These are phyloP conservation scores for Leptodontidium sp. DNA, from an alignment of 2,329 filamentous ascomycete species.

Conservation along the genomic window DNA sequence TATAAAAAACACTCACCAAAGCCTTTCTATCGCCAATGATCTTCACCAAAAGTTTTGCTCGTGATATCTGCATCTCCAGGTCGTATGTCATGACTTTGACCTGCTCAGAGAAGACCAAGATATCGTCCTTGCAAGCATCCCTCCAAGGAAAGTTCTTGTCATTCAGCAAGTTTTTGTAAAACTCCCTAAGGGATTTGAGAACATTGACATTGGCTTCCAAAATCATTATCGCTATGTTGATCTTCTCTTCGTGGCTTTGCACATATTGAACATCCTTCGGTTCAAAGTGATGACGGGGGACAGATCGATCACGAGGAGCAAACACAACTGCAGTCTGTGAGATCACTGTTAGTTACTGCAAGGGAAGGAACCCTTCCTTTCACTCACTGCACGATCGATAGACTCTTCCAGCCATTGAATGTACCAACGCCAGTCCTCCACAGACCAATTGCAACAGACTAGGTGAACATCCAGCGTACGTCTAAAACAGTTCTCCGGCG, in stretches of 20 bases:
- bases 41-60: slow-evolving; percentile 47
- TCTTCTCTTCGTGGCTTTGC: slow-evolving; percentile 51
- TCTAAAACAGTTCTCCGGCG: slow-evolving; percentile 47
- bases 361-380: background rate
- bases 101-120: slow-evolving; percentile 42
- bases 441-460: slow-evolving; percentile 51
- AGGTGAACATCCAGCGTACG: slow-evolving; percentile 50
- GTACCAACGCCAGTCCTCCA: slow-evolving; percentile 54
- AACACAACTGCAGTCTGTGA: slow-evolving; percentile 39
- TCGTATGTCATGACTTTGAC: slow-evolving; percentile 50
- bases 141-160: slow-evolving; percentile 41
- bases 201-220: slow-evolving; percentile 51
- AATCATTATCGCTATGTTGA: slow-evolving; percentile 48
- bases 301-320: background rate
- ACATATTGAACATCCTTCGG: slow-evolving; percentile 47
- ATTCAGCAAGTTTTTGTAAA: slow-evolving; percentile 42
- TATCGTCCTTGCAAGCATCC: slow-evolving; percentile 31
- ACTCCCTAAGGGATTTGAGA: slow-evolving; percentile 44
- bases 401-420: slow-evolving; percentile 50
- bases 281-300: slow-evolving; percentile 30
- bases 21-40: slow-evolving; percentile 50
- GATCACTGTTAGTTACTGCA: background rate
- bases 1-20: slow-evolving; percentile 41
- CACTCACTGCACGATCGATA: slow-evolving; percentile 38
- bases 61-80: slow-evolving; percentile 48